phyloP scores from a whole-genome alignment of 2,329 filamentous ascomycete genomes.

The Furcasterigmium sp. region DNA sequence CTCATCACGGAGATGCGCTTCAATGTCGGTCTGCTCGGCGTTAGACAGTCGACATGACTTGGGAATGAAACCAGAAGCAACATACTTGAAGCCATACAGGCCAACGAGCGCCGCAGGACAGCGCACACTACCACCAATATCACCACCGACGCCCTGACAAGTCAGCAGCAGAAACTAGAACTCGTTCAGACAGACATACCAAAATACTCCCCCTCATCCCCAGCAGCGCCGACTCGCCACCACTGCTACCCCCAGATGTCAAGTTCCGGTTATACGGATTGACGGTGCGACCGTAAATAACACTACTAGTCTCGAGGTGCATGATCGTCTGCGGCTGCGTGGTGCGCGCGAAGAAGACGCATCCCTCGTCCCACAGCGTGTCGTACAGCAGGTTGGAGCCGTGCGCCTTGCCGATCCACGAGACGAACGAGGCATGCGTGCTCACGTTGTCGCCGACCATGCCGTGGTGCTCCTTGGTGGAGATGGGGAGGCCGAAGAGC shows the following conservation, averaged over 20 bases:
- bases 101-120: background rate
- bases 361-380: slow-evolving; percentile 21
- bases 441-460: slow-evolving; percentile 21
- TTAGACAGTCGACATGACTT: too few species aligned
- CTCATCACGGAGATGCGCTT: slow-evolving; percentile 2
- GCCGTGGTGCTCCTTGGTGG: slow-evolving; percentile 15
- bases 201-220: background rate
- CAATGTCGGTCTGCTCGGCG: background rate
- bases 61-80: too few species aligned
- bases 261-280: slow-evolving; percentile 34
- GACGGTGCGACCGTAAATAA: slow-evolving; percentile 30
- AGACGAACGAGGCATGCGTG: slow-evolving; percentile 23
- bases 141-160: background rate
- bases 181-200: background rate
- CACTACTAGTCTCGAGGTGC: slow-evolving; percentile 26
- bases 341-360: slow-evolving; percentile 34
- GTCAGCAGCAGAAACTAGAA: background rate
- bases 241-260: slow-evolving; percentile 34
- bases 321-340: slow-evolving; percentile 34
- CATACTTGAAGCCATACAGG: slow-evolving; percentile 1
- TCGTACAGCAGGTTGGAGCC: slow-evolving; percentile 25
- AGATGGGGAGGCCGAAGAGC: slow-evolving; percentile 26
- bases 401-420: slow-evolving; percentile 22
- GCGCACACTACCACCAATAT: slow-evolving; percentile 1
- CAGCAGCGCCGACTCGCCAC: slow-evolving; percentile 24